Base-by-base conservation (phyloP, 306 rosid genomes). In the Abrus precatorius region DNA sequence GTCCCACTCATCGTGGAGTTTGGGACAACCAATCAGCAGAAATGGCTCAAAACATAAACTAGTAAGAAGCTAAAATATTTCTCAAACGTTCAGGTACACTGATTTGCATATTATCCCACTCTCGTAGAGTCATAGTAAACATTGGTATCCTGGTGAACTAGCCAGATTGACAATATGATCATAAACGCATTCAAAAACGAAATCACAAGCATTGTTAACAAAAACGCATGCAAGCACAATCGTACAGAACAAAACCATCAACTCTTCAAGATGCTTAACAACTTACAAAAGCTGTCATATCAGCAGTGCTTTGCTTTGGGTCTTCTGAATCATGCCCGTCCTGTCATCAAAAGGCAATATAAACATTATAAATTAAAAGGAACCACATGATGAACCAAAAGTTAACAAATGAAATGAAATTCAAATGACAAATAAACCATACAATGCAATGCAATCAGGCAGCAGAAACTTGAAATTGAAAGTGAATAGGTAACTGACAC, bases 251-350 rank as follows among this genome's bases (percentile, higher is more conserved):
- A 72, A 32, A 43, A 55, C 1, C 69, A 70, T 29, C 14, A 29
- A 49, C 9, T 13, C 14, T 52, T 36, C 28, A 45, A 32, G 69
- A 38, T 60, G 65, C 2, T 74, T 38, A 76, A 73, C 48, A 77
- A 89, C 99, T 92, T 85, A 95, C 97, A 85, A 92, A 95, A 84
- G 85, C 90, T n/a, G 99, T 91, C 99, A 95, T 95, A 82, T 95
- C 99, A 30, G 99, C 97, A 32, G 95, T 86, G 91, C 91, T 93
- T 80, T 92, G 95, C 86, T 93, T 95, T 13, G 94, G 73, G 68
- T 92, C 97, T 68, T 93, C 95, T 3, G 90, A 85, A 64, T 90
- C 92, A 47, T 91, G 97, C 8, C 92, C 97, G 59, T 93, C 99
- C 97, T 95, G 86, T 72, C 48, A 82, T 27, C 43, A 57, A 74